These are phyloP conservation scores for Solanum clarkiae DNA, from an alignment of 257 asterid species.

Conservation along the genomic window DNA sequence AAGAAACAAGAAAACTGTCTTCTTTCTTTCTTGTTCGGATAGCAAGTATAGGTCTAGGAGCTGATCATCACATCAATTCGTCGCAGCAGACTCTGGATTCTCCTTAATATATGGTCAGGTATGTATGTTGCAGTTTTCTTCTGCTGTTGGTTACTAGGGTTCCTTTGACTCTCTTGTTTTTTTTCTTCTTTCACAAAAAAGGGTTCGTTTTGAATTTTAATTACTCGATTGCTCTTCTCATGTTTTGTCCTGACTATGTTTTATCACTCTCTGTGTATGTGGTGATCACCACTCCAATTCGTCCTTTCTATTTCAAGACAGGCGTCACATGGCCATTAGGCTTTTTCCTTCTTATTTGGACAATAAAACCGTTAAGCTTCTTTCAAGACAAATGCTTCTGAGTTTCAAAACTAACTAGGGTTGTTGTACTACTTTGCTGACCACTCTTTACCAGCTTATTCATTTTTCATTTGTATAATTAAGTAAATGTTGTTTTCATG, in stretches of 20 bases:
- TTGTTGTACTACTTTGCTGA: neutral
- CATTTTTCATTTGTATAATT: neutral
- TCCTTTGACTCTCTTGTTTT: neutral
- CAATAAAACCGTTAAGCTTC: neutral
- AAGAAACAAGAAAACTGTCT: conserved; percentile 1
- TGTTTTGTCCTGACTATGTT: neutral
- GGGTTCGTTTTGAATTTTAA: neutral
- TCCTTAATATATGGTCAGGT: neutral
- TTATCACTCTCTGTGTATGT: neutral
- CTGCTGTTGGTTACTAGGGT: neutral
- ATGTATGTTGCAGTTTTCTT: neutral
- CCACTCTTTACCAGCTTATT: neutral
- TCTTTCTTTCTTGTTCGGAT: conserved; percentile 2
- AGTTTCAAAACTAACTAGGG: neutral
- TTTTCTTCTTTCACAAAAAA: neutral
- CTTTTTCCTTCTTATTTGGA: neutral
- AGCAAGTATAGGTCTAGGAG: neutral
- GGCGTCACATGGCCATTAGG: neutral
- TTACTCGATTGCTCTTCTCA: neutral
- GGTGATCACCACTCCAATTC: neutral
- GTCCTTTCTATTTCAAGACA: neutral
- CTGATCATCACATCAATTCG: neutral
- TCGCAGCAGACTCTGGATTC: neutral
- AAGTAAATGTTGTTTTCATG: neutral
- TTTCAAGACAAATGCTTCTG: neutral